Conservation (phyloP, 2,329 filamentous ascomycete genomes). For the Nigrograna mackinnonii region DNA sequence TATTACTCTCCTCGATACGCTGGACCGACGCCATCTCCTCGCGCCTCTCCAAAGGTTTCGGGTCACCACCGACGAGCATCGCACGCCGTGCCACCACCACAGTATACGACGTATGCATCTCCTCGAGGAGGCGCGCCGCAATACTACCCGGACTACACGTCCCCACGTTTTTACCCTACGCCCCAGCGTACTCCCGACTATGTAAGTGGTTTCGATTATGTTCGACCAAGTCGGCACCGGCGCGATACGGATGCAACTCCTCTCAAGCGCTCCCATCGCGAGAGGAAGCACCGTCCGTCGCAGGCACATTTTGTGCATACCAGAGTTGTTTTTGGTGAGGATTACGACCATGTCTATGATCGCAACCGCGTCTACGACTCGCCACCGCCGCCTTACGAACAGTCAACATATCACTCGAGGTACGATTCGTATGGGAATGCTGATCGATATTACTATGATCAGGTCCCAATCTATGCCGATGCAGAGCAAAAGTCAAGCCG, state of each 20-base stretch:
- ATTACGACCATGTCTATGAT: constrained; percentile 51
- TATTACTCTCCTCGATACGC: constrained; percentile 61
- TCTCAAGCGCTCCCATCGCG: constrained; percentile 45
- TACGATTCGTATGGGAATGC: constrained; percentile 60
- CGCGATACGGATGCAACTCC: constrained; percentile 41
- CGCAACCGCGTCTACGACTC: constrained; percentile 48
- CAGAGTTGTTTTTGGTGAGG: constrained; percentile 61
- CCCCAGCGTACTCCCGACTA: constrained; percentile 62
- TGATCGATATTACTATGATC: constrained; percentile 56
- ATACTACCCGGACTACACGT: constrained; percentile 45
- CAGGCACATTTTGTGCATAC: constrained; percentile 57
- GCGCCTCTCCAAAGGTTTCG: constrained; percentile 47
- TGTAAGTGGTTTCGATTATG: constrained; percentile 63
- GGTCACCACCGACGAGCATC: constrained; percentile 62
- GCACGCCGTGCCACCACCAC: constrained; percentile 48
- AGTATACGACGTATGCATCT: constrained; percentile 45
- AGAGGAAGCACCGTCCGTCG: constrained; percentile 55
- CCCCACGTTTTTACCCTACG: constrained; percentile 48
- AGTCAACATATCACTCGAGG: constrained; percentile 54
- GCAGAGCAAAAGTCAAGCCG: constrained; percentile 50
- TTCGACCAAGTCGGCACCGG: constrained; percentile 44
- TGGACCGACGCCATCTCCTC: constrained; percentile 51
- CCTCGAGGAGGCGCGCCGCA: constrained; percentile 42
- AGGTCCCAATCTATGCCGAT: constrained; percentile 51
- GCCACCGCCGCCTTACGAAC: constrained; percentile 52